phyloP scores from a whole-genome alignment of 2,329 filamentous ascomycete genomes.

The Aureobasidium sp. region DNA sequence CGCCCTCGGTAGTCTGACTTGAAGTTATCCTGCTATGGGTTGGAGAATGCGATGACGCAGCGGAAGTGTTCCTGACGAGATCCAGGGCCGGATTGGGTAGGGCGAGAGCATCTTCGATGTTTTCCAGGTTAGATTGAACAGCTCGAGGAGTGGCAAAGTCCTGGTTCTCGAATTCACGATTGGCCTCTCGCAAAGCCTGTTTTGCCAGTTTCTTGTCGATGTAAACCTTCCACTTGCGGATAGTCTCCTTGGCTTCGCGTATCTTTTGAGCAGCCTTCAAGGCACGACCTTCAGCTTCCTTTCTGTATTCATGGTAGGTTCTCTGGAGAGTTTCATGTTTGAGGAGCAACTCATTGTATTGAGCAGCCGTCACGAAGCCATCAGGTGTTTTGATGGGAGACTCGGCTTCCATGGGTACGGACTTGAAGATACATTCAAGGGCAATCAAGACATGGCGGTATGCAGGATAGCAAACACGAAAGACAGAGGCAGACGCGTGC shows the following conservation, averaged over 20 bases:
- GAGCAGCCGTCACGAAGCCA: neutral
- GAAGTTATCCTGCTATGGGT: constrained; percentile 25
- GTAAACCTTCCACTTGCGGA: constrained; percentile 30
- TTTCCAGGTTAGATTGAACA: neutral
- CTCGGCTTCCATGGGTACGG: neutral
- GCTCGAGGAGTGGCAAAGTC: constrained; percentile 9
- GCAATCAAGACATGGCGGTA: neutral
- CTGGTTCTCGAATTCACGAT: neutral
- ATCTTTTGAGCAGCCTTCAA: constrained; percentile 15
- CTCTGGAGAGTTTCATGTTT: constrained; percentile 11
- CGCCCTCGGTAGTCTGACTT: constrained; percentile 39
- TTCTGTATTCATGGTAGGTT: constrained; percentile 8
- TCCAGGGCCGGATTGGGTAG: neutral
- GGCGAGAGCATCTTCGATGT: neutral
- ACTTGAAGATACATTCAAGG: too few species aligned
- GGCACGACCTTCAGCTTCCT: constrained; percentile 6
- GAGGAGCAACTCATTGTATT: constrained; percentile 6
- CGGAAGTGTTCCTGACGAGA: neutral
- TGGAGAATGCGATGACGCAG: neutral
- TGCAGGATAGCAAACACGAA: neutral
- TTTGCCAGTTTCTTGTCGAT: constrained; percentile 26
- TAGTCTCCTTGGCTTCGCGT: neutral
- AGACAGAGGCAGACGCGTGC: constrained; percentile 11
- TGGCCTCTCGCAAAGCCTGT: constrained; percentile 16
- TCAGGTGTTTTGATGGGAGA: neutral